Evolutionary conservation across 306 rosid genomes (phyloP), one percentile per base, ranked within the genome.

Genomic region (Rubus idaeus): DNA sequence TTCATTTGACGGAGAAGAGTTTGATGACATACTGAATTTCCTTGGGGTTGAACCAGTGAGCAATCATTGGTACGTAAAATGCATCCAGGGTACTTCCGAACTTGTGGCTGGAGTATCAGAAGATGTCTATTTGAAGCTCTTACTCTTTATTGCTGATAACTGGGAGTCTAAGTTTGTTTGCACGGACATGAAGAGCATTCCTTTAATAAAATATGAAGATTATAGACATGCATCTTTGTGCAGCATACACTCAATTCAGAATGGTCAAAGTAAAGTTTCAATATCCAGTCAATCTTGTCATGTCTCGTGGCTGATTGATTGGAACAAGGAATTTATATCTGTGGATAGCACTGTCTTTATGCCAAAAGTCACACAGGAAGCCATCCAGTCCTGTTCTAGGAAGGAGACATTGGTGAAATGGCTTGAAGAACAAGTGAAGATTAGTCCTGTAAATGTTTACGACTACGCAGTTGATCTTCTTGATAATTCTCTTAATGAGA

Each of bases 51-150:
- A 89, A 37, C 64, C 5, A 0, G 94, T 90, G 20, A 39, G 58
- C n/a, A 51, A 5, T 56, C 89, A 85, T 39, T 93, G 94, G 97
- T 93, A 90, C 78, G 88, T 81, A 8, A 93, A 85, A 84, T 93
- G 93, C 87, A 78, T 93, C 21, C 86, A 77, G 84, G 80, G 92
- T 68, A 63, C 68, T 35, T 78, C 87, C 20, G 71, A 80, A 70
- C 85, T 93, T 47, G 92, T 88, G 23, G 84, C 40, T 18, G 81
- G 80, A 60, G 91, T 89, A 26, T 78, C 92, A 4, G 96, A 93
- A 21, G 73, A 53, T 39, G 66, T 82, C 17, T 89, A 93, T 77
- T 67, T 88, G 51, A 71, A 83, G 75, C 87, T 92, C 77, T 75
- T 93, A 11, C 41, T 73, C 65, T 90, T 89, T 75, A 37, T 89